Base-by-base conservation (phyloP, 306 rosid genomes). In the Bauhinia variegata region DNA sequence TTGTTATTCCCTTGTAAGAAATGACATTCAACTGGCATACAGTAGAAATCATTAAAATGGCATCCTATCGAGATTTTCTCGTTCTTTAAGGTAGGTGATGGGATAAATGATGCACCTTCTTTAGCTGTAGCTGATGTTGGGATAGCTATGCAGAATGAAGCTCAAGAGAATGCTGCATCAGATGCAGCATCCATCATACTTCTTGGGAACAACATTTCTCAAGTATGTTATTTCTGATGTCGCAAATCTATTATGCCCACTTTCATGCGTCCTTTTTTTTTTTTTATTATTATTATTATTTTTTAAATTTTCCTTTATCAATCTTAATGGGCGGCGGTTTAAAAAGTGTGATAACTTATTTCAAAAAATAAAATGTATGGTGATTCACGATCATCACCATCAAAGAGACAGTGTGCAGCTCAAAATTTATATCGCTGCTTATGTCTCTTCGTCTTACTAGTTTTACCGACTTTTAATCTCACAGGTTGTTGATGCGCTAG, bases 61-160 rank as follows among this genome's bases (percentile, higher is more conserved):
- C 54, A 58, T 63, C 23, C 46, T 18, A 57, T 73, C 69, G 54
- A 80, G 55, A 48, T 10, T 11, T 33, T 69, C 14, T 23, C 54
- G 33, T 69, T 49, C 16, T 54, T 5, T 15, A 72, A 93, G 98
- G 96, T 93, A 52, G 98, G 98, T 52, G 98, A 89, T 80, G 97
- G 98, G 66, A 93, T 93, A 78, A 93, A 93, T 70, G 98, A 93
- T 71, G 98, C 98, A 62, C 98, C 98, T 42, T 90, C 97, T 62
- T 83, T 93, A 85, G 97, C 96, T 63, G 85, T 85, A 42, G 95
- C 99, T 17, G 96, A 93, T 71, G 99, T 93, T 46, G 99, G 99
- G 71, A 90, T 93, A 51, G 99, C 97, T 67, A 72, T 93, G 74
- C 95, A 83, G 80, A 83, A 83, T 66, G 97, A 88, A 74, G 87